These are phyloP conservation scores for Amyloporia xantha DNA, from an alignment of 768 basidiomycete genomes.

Conservation along the genomic window DNA sequence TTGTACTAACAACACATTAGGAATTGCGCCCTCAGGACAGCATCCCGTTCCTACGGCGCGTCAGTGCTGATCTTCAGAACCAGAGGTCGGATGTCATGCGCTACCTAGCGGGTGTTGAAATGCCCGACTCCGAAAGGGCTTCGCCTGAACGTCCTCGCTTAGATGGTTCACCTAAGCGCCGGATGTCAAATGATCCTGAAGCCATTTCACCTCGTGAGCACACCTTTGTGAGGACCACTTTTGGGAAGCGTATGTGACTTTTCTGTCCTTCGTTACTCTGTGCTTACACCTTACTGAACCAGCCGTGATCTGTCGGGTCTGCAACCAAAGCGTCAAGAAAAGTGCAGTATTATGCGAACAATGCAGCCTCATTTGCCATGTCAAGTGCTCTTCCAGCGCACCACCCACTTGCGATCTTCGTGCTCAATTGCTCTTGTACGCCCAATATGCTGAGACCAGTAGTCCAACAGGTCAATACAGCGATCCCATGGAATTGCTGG, in stretches of 20 bases:
- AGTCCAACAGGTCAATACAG: conserved; percentile 47
- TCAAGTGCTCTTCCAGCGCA: conserved; percentile 66
- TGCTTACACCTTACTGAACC: conserved; percentile 8
- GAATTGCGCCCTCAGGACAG: conserved; percentile 89
- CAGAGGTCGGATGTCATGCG: conserved; percentile 64
- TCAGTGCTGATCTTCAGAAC: conserved; percentile 81
- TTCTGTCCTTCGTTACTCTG: not conserved
- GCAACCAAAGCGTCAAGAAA: conserved; percentile 73
- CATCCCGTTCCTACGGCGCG: conserved; percentile 89
- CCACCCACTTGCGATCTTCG: conserved; percentile 79
- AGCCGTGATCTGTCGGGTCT: conserved; percentile 89
- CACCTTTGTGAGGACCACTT: conserved; percentile 86
- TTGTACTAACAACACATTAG: conserved; percentile 25
- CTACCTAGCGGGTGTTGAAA: conserved; percentile 38
- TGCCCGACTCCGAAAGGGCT: conserved; percentile 23
- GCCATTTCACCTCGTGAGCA: conserved; percentile 63
- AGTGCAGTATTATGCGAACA: conserved; percentile 82
- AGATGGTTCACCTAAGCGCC: conserved; percentile 26
- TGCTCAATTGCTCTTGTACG: conserved; percentile 70
- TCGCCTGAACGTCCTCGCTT: conserved; percentile 30
- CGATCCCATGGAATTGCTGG: conserved; percentile 43
- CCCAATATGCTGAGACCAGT: conserved; percentile 70
- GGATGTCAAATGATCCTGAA: conserved; percentile 33
- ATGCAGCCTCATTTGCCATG: conserved; percentile 85
- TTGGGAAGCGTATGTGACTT: conserved; percentile 81